phyloP scores from a whole-genome alignment of 352 stramenopile genomes.

The Phytophthora colocasiae region DNA sequence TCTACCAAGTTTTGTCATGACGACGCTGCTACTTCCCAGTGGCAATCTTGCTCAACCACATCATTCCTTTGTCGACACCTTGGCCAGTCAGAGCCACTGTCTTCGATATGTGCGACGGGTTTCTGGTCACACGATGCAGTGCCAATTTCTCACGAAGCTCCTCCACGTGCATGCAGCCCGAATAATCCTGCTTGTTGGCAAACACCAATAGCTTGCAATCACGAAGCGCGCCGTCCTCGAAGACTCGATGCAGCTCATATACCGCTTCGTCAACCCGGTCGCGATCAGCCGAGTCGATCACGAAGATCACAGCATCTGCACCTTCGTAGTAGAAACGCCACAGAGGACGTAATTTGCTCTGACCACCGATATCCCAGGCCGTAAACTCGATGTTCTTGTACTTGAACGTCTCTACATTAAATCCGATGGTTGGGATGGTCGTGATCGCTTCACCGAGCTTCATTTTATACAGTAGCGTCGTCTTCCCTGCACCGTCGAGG shows the following conservation, averaged over 20 bases:
- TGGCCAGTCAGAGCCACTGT: conserved; percentile 41
- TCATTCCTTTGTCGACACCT: conserved; percentile 52
- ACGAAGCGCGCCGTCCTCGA: conserved; percentile 48
- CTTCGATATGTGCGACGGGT: conserved; percentile 37
- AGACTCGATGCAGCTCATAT: conserved; percentile 47
- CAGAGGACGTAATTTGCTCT: conserved; percentile 71
- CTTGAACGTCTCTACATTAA: conserved; percentile 80
- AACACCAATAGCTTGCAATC: conserved; percentile 49
- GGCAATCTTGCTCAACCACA: conserved; percentile 50
- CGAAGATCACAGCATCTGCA: conserved; percentile 83
- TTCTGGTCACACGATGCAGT: conserved; percentile 43
- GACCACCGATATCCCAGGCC: conserved; percentile 83
- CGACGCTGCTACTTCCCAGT: conserved; percentile 18
- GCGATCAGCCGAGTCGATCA: conserved; percentile 73
- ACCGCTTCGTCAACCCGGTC: conserved; percentile 56
- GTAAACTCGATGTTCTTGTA: conserved; percentile 80
- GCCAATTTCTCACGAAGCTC: conserved; percentile 42
- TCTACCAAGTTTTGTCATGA: conserved; percentile 14
- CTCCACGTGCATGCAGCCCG: conserved; percentile 32
- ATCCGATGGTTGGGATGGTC: conserved; percentile 81
- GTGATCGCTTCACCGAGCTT: conserved; percentile 71
- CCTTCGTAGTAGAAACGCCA: conserved; percentile 81
- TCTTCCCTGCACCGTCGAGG: conserved; percentile 95
- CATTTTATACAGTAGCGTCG: conserved; percentile 93
- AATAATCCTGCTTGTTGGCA: conserved; percentile 57